Evolutionary conservation across 2,329 filamentous ascomycete species (phyloP), one percentile per base, ranked within the genome.

Genomic region (Neofusicoccum cordaticola): DNA sequence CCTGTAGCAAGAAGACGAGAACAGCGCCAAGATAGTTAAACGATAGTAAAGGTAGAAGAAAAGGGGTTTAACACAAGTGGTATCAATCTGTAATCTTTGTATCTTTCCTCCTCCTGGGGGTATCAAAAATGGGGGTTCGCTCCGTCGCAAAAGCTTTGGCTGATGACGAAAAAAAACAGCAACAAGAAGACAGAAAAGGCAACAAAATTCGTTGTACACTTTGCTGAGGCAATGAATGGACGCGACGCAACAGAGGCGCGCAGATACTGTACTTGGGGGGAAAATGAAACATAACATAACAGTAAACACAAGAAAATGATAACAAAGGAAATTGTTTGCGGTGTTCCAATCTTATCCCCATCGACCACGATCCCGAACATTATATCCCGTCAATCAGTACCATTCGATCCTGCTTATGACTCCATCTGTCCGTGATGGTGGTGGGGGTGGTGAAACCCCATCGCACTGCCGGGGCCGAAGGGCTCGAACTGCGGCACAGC

Each of bases 401-500:
- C 45, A 48, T 27, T 17, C 22, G n/a, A 22, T 41, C 17, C 53
- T 44, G 15, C 31, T 47, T 15, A 44, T 15, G 41, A 44, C n/a
- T 44, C 13, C 41, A 44, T 44, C 6, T 44, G 41, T 3, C 53
- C 53, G 17, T 47, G 52, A 27, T 56, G 52, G 19, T 44, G 41
- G 15, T 44, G 41, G 41, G 13, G 41, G 15, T 44, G 41, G 15
- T 44, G 41, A 15, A 44, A 44, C 15, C 52, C 19, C 15, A 41
- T 31, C 7, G 39, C 42, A 8, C 13, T 19, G 8, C 56, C 56
- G 1, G 39, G 61, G 2, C 61, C 61, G 35, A 63, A 63, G 13
- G 61, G 61, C 61, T 63, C 61, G 31, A 63, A 63, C 17, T 39
- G 52, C 9, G 58, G 44, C 58, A 22, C 58, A 8, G 44, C 58